Base-by-base conservation (phyloP, 75 land plant species). In the Larix kaempferi region DNA sequence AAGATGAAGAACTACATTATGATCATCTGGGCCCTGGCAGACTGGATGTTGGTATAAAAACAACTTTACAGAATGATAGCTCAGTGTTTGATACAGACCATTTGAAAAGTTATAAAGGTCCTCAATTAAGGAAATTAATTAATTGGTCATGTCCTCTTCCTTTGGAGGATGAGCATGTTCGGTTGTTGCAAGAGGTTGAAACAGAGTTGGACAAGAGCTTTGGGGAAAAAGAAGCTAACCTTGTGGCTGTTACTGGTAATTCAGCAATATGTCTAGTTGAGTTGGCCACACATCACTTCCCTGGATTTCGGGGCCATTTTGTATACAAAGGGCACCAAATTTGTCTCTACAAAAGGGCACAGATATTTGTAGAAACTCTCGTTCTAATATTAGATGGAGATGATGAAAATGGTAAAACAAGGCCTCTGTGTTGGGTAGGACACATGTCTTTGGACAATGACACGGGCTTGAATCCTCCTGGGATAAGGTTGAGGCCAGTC, bases 131-230 rank as follows among this genome's bases (percentile, higher is more conserved):
- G 39, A 82, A 87, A 71, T 33, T 97, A 78, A 80, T 97, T 73
- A 88, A 94, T 62, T 97, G 99, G 99, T 94, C 95, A 71, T 84
- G 95, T 3, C 90, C 90, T 59, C 95, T 97, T 83, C 99, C 99
- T 72, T 79, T 94, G 77, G 98, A 97, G 85, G 98, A 97, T 74
- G 98, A 97, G 82, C 90, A 98, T 0, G 91, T 90, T 66, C 95
- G 99, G 71, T 80, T 97, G 44, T 78, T 97, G 77, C 90, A 87
- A 77, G 98, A 97, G 94, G 99, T 97, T 64, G 99, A 98, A 17
- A 13, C 63, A 52, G 99, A 89, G 80, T 81, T 96, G 80, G 95
- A 92, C 74, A 91, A 84, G 75, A 89, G 83, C 79, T 97, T 97
- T 78, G 88, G 74, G 5, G 99, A 98, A 57, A 85, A 92, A 79